These are phyloP conservation scores for Exophiala lecanii-corni DNA, from an alignment of 2,329 filamentous ascomycete species.

Conservation along the genomic window DNA sequence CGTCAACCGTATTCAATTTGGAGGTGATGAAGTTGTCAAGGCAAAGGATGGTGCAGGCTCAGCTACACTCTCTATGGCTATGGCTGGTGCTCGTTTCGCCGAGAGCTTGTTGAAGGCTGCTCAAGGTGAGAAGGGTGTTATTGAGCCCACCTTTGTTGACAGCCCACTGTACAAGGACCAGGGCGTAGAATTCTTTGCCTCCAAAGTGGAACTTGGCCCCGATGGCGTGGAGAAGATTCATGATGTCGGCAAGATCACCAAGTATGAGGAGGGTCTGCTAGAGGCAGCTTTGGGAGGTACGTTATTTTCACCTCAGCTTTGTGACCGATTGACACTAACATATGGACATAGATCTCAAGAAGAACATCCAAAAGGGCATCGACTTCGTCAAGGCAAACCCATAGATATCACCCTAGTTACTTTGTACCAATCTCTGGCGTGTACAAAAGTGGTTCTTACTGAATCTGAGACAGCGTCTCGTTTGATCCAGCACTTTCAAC, in stretches of 20 bases:
- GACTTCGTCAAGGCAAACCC: slow-evolving; percentile 59
- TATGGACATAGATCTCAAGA: slow-evolving; percentile 38
- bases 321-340: slow-evolving; percentile 12
- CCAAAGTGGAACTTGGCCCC: slow-evolving; percentile 90
- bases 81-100: slow-evolving; percentile 80
- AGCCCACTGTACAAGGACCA: slow-evolving; percentile 97
- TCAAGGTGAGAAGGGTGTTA: slow-evolving; percentile 87
- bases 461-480: too few species aligned
- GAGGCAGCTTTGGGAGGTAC: slow-evolving; percentile 68
- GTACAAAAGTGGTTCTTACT: too few species aligned
- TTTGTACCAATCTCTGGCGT: too few species aligned
- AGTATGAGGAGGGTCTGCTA: slow-evolving; percentile 82
- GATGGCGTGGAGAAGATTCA: slow-evolving; percentile 93
- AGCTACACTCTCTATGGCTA: slow-evolving; percentile 97
- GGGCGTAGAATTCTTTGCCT: slow-evolving; percentile 95
- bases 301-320: slow-evolving; percentile 9
- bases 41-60: slow-evolving; percentile 97
- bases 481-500: too few species aligned
- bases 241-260: slow-evolving; percentile 77
- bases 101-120: slow-evolving; percentile 90
- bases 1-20: slow-evolving; percentile 94
- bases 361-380: slow-evolving; percentile 91
- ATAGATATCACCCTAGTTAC: too few species aligned
- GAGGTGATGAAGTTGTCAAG: slow-evolving; percentile 98
- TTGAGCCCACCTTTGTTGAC: slow-evolving; percentile 96